Base-by-base conservation (phyloP, 2,329 filamentous ascomycete genomes). In the Pyrenophora seminiperda region DNA sequence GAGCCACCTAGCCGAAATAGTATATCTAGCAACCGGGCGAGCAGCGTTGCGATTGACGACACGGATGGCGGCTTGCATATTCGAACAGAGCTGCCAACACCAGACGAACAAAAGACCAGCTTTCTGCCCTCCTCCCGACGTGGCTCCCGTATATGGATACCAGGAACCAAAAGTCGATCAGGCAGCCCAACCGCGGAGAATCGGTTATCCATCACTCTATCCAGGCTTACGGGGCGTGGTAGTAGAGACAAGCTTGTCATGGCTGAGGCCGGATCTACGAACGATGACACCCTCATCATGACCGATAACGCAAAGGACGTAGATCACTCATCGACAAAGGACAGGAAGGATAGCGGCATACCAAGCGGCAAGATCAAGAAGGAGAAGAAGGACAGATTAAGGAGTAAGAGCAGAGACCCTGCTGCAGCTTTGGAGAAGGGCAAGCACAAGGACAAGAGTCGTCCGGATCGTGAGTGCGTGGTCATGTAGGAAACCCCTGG, bases 391-490 rank as follows among this genome's bases (percentile, higher is more conserved):
- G 63, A 67, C 17, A 61, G 63, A 68, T 50, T 76, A 60, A 61
- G 67, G 59, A 63, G 67, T 68, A 63, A 78, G 73, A 72, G 69
- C 27, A 70, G 72, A 45, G 75, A 77, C 13, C 61, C 74, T 30
- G 47, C 67, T 63, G 66, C 71, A 7, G 33, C 15, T 45, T 41
- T 63, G 19, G 62, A 60, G n/a, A 72, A 70, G 49, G 54, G 58
- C 29, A 62, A 60, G 47, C 39, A 56, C 11, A 71, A 67, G 41
- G 57, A 56, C 14, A 67, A 66, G 54, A 62, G 55, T 43, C 60
- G 69, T 24, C 74, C 75, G 19, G 75, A 77, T 42, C 58, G 76
- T 29, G 76, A 79, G 50, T 79, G 76, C 55, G 50, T 65, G 41
- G 61, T 78, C 7, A 78, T 78, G 76, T 79, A 61, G 68, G n/a